Percentiles rank a stretch among this genome's conserved stretches.
Evolutionary conservation across 352 stramenopile species (phyloP).

Genomic region (Phytopythium montanum): DNA sequence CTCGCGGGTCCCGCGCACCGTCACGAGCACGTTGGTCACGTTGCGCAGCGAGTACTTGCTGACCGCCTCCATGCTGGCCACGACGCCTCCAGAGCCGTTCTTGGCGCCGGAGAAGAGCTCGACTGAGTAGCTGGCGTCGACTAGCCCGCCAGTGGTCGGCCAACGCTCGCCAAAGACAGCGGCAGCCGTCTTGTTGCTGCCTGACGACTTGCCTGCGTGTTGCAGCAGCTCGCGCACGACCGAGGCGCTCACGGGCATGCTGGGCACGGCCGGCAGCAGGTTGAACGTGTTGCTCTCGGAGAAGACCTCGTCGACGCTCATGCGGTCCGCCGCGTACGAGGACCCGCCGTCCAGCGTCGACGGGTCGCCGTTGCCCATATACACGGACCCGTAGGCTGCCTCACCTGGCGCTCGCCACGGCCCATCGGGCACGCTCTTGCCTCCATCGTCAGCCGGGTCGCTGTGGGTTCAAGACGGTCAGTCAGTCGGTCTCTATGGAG

Average conservation of each 20-base stretch:
- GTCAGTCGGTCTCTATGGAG: neutral
- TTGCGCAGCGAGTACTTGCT: constrained; percentile 76
- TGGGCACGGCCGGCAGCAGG: constrained; percentile 65
- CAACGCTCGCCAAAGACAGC: constrained; percentile 40
- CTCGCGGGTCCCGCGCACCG: constrained; percentile 60
- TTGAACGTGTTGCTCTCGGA: constrained; percentile 82
- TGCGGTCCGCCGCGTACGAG: constrained; percentile 42
- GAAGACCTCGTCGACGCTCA: constrained; percentile 75
- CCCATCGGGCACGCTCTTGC: constrained; percentile 57
- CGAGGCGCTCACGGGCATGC: constrained; percentile 63
- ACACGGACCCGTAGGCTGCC: constrained; percentile 66
- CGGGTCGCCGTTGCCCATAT: constrained; percentile 84
- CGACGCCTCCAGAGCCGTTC: constrained; percentile 2
- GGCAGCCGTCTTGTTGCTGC: constrained; percentile 20
- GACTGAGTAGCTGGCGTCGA: constrained; percentile 18
- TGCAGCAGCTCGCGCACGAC: constrained; percentile 51
- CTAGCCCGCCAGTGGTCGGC: constrained; percentile 23
- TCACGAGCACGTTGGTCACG: constrained; percentile 80
- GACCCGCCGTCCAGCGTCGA: constrained; percentile 75
- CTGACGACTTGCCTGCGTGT: constrained; percentile 14
- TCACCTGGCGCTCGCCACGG: constrained; percentile 56
- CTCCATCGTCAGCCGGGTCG: constrained; percentile 67
- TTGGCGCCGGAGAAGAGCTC: constrained; percentile 6
- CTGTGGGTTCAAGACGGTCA: constrained; percentile 13
- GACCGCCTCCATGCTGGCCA: constrained; percentile 45